A percentile compares a stretch with the other conserved stretches of the same genome.
Conservation (phyloP, 495 filamentous ascomycete genomes). For the Hypoxylon fuscum region DNA sequence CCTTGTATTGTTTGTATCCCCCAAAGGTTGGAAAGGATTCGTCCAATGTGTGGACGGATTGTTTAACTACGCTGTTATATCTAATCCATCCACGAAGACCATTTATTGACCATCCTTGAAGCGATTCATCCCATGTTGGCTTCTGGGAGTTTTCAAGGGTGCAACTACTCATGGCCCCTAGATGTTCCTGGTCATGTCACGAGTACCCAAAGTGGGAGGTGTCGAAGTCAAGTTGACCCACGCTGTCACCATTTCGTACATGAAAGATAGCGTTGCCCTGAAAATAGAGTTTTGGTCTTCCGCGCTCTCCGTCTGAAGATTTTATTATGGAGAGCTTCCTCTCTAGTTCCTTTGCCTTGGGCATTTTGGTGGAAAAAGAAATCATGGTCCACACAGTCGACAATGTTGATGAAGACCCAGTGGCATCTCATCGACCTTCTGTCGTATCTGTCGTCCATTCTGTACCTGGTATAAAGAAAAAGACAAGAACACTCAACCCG, state of each 20-base stretch:
- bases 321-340: conserved; percentile 35
- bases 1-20: background rate
- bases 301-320: conserved; percentile 17
- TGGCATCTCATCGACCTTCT: conserved; percentile 18
- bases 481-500: conserved; percentile 5
- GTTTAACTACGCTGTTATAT: background rate
- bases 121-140: background rate
- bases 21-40: background rate
- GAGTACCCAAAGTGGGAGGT: conserved; percentile 5
- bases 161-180: background rate
- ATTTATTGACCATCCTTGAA: background rate
- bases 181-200: conserved; percentile 27
- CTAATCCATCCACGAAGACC: background rate
- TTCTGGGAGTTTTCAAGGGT: background rate
- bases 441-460: conserved; percentile 26
- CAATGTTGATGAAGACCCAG: conserved; percentile 11
- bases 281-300: conserved; percentile 33
- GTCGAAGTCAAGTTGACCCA: conserved; percentile 26
- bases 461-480: conserved; percentile 10
- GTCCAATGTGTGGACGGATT: background rate
- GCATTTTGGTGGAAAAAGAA: conserved; percentile 38
- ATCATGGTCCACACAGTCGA: conserved; percentile 30
- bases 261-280: conserved; percentile 18
- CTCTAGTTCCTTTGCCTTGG: conserved; percentile 22
- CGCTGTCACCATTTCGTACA: conserved; percentile 26